phyloP scores from a whole-genome alignment of 2,329 filamentous ascomycete genomes.

The Chlorencoelia australis region DNA sequence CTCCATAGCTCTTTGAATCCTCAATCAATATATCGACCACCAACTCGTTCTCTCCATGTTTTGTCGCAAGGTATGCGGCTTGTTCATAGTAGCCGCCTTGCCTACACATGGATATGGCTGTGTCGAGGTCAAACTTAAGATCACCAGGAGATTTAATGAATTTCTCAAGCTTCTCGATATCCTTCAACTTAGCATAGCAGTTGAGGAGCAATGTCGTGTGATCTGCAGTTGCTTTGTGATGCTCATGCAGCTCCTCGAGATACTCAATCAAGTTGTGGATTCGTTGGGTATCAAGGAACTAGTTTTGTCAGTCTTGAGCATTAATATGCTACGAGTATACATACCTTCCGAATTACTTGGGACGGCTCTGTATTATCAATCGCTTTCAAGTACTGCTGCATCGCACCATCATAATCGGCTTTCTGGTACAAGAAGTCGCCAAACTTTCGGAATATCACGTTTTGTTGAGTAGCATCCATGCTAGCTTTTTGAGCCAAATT shows the following conservation, averaged over 20 bases:
- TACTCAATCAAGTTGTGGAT: slow-evolving; percentile 98
- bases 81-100: slow-evolving; percentile 97
- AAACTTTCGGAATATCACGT: slow-evolving; percentile 85
- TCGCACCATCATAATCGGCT: slow-evolving; percentile 93
- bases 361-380: slow-evolving; percentile 95
- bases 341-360: slow-evolving; percentile 84
- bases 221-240: slow-evolving; percentile 84
- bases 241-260: slow-evolving; percentile 89
- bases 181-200: slow-evolving; percentile 96
- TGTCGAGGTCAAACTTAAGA: slow-evolving; percentile 92
- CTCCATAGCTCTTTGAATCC: slow-evolving; percentile 80
- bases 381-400: slow-evolving; percentile 94
- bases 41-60: slow-evolving; percentile 86
- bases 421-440: slow-evolving; percentile 93
- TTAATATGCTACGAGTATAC: neutral
- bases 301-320: slow-evolving; percentile 22
- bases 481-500: slow-evolving; percentile 86
- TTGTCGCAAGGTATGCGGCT: slow-evolving; percentile 87
- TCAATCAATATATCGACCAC: slow-evolving; percentile 95
- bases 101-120: slow-evolving; percentile 92
- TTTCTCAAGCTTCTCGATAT: slow-evolving; percentile 88
- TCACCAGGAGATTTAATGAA: slow-evolving; percentile 96
- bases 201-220: slow-evolving; percentile 92
- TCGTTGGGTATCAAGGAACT: slow-evolving; percentile 92
- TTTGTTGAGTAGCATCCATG: slow-evolving; percentile 71